Base-by-base conservation (phyloP, 306 rosid species). In the Lagenaria siceraria region DNA sequence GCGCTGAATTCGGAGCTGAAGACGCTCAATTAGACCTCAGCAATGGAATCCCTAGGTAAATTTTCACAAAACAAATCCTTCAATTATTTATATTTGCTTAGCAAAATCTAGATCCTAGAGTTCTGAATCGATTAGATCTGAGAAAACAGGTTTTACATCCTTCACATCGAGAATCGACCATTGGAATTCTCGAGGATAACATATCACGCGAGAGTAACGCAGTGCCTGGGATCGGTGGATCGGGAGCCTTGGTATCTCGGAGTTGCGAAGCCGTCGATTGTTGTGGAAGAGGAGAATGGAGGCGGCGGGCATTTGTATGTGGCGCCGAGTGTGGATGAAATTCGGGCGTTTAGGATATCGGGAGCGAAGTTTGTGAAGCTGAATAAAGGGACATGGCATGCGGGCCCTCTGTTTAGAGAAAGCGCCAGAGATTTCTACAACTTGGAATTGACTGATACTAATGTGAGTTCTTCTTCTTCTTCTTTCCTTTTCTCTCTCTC, bases 351-450 rank as follows among this genome's bases (percentile, higher is more conserved):
- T 82, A 92, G 80, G 85, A 81, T 95, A 76, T 33, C 88, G 43
- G 96, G 97, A 76, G 46, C 90, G 31, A 92, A 90, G 73, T 95
- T 90, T 81, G 85, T 95, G 40, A 92, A 90, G 96, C 92, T 92
- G 68, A 80, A 90, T 29, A 82, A 33, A 0, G 98, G 97, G 78
- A 95, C 98, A 60, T 95, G 97, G 98, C 98, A 95, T 31, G 97
- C 96, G 3, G 98, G 98, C 29, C 98, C 98, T 77, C 81, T 92
- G 64, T 95, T 90, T 79, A 87, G 82, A 84, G 81, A 71, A 43
- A 74, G 59, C 17, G 12, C 84, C 0, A 88, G 89, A 89, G 92
- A 89, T 80, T 95, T 92, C 55, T 92, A 87, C 83, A 95, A 87
- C 82, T 82, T 95, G 36, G 97, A 92, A 76, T 82, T 92, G 15